These are phyloP conservation scores for Lachancea thermotolerans DNA, from an alignment of 805 yeast genomes.

Conservation along the genomic window DNA sequence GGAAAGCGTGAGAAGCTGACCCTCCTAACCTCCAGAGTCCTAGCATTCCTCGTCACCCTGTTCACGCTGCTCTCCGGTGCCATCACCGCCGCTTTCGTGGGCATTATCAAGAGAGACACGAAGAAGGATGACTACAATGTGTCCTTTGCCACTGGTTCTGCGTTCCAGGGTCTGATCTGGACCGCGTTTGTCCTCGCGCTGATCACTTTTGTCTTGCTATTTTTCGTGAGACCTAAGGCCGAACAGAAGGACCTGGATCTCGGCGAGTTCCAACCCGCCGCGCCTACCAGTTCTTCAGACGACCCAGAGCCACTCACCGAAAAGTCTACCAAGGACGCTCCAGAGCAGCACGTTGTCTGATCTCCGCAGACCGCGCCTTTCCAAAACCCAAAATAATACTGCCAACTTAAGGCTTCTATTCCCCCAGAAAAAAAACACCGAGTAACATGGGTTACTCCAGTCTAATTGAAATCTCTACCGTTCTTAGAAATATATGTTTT, in stretches of 20 bases:
- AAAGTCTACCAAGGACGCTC: background rate
- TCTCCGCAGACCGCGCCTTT: background rate
- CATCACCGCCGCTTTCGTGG: conserved; percentile 24
- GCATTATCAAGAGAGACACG: conserved; percentile 29
- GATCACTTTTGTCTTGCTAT: conserved; percentile 14
- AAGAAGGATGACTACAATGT: conserved; percentile 28
- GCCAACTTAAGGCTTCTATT: no score
- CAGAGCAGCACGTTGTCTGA: background rate
- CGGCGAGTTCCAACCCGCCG: conserved; percentile 1
- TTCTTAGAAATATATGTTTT: no score
- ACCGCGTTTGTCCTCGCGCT: conserved; percentile 24
- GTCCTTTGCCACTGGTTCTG: conserved; percentile 18
- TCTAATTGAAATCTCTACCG: no score
- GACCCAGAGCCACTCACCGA: conserved; percentile 1
- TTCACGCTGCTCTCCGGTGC: conserved; percentile 27
- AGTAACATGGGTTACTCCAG: no score
- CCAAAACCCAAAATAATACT: no score
- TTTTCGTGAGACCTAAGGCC: conserved; percentile 1
- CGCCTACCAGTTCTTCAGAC: conserved; percentile 5
- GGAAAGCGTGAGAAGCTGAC: background rate
- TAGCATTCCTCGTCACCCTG: conserved; percentile 13
- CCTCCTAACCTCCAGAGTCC: conserved; percentile 1
- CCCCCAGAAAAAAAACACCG: no score
- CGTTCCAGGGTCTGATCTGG: conserved; percentile 29
- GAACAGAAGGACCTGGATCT: background rate